Base-by-base conservation (phyloP, 2,329 filamentous ascomycete species). In the Pseudogymnoascus sp. region DNA sequence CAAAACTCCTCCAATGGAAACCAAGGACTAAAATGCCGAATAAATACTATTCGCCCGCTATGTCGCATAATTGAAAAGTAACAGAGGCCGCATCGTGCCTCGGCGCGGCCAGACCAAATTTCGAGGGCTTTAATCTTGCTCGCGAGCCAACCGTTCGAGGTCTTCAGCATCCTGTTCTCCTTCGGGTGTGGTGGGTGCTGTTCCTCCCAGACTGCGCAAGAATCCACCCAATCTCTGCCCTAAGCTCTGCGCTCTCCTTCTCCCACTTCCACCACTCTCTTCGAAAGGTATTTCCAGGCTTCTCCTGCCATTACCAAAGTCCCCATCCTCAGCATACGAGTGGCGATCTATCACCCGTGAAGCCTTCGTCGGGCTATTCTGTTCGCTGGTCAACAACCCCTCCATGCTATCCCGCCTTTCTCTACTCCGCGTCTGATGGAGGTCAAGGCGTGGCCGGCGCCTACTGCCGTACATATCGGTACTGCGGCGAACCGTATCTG, bases 401-500 rank as follows among this genome's bases (percentile, higher is more conserved):
- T 56, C 50, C 5, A 5, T 21, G 28, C 50, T 56, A 21, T 18
- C 50, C 12, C 50, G 50, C 14, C 50, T 21, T 56, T 56, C 50
- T 14, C 50, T 56, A 21, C 50, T 56, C 50, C 50, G 50, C 6
- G 50, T 56, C n/a, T 16, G 11, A 5, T 34, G 50, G 2, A 56
- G 50, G 28, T 56, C 50, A 56, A 56, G 50, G 21, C 68, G 10
- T 68, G 63, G 42, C 61, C 62, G 11, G 50, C 53, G 18, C 67
- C 67, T 21, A 40, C 44, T 38, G 14, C 44, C 61, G 50, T 56
- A 64, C 14, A 63, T 63, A 46, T 68, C 78, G 64, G 83, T 77
- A 12, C 83, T 82, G 14, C 83, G 81, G n/a, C 85, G 80, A 25
- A 88, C 76, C 21, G 84, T 81, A 66, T 89, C 86, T 7, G 85